Base-by-base conservation (phyloP, 352 stramenopile species). In the Phytophthora sp. region DNA sequence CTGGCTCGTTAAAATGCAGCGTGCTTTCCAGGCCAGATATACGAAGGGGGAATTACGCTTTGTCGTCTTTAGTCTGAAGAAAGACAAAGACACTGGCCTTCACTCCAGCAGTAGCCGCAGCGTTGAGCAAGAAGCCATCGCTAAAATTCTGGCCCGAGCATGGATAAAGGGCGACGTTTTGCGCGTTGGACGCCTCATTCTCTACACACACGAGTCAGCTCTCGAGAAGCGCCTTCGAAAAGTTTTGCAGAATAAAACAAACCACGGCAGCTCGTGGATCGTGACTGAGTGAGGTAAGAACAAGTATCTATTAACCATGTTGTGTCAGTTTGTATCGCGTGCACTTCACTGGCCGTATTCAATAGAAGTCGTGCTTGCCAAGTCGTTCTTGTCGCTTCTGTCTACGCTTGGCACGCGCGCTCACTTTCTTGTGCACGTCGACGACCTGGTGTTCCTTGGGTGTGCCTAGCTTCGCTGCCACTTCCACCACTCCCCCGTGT, bases 301-400 rank as follows among this genome's bases (percentile, higher is more conserved):
- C 11, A 61, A 55, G 18, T 47, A n/a, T n/a, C n/a, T n/a, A n/a
- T n/a, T n/a, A 36, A 21, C 44, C 35, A 27, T 65, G 31, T 52
- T 57, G 12, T 42, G 62, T 59, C 38, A 49, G 42, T 41, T 42
- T 33, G 18, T 36, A 42, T 53, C 9, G 15, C 21, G 44, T 55
- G 38, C 42, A 7, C 26, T 27, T 36, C 24, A 24, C 30, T 63
- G n/a, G n/a, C n/a, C n/a, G 47, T 75, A 52, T 57, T 77, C 46
- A 90, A 70, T 90, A 89, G 42, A 93, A 90, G 29, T 92, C 70
- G 60, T 95, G 86, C 52, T 82, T 82, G 9, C 71, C 73, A 26
- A 92, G 52, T 26, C 77, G 75, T 44, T 71, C 51, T 26, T 80
- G 73, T 29, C 86, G 81, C 59, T 90, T 89, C 31, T 78, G 49